Conservation (phyloP, 2,329 filamentous ascomycete species). For the Chalaropsis thielavioides region DNA sequence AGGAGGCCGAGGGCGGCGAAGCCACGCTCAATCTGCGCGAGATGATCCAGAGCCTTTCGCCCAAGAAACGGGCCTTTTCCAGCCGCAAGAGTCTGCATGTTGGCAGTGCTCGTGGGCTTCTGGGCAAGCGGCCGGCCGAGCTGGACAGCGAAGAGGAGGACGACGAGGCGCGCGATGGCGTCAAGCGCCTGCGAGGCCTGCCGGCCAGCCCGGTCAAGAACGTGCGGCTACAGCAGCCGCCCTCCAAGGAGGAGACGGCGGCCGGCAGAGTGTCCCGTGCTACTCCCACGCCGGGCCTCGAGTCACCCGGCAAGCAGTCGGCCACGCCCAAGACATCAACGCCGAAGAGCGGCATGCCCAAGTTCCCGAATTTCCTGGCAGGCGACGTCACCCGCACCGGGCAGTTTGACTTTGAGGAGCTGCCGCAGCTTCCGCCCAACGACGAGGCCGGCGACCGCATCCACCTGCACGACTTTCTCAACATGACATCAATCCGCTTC, state of each 20-base stretch:
- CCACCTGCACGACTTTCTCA: conserved; percentile 80
- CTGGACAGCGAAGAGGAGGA: conserved; percentile 46
- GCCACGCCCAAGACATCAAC: conserved; percentile 36
- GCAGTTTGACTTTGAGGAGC: conserved; percentile 29
- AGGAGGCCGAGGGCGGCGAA: conserved; percentile 39
- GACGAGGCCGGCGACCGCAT: conserved; percentile 45
- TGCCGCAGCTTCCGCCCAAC: conserved; percentile 21
- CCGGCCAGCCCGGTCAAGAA: conserved; percentile 66
- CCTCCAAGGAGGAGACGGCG: conserved; percentile 49
- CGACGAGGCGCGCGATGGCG: conserved; percentile 44
- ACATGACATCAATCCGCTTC: conserved; percentile 92
- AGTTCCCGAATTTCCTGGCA: conserved; percentile 7
- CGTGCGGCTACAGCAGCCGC: conserved; percentile 53
- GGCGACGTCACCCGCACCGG: conserved; percentile 21
- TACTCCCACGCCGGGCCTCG: conserved; percentile 24
- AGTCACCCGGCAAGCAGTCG: conserved; percentile 31
- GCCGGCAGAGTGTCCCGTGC: conserved; percentile 44
- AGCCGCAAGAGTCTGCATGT: conserved; percentile 65
- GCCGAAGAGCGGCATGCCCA: conserved; percentile 10
- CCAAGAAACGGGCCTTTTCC: conserved; percentile 52
- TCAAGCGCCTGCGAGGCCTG: conserved; percentile 57
- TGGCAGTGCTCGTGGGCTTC: conserved; percentile 55
- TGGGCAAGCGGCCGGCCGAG: conserved; percentile 61
- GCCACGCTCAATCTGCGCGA: conserved; percentile 54
- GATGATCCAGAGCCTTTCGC: conserved; percentile 64